Evolutionary conservation across 345 rosid species (phyloP), one percentile per base, ranked within the genome.

Genomic region (Heritiera littoralis): DNA sequence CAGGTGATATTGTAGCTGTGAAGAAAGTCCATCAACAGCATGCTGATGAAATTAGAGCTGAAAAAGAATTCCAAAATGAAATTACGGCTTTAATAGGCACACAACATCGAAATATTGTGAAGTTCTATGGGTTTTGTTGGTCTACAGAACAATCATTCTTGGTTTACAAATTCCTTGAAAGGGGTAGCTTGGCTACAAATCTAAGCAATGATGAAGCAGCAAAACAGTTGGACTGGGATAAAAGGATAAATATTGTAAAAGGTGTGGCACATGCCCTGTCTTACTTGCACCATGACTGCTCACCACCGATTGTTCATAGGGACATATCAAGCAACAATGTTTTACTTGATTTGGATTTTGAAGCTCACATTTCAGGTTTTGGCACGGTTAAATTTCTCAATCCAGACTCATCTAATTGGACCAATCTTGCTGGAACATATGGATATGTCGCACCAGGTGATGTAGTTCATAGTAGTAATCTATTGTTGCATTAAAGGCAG

Each of bases 361-460:
- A 78, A 51, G 0, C 60, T 49, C 5, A 46, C 48, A 2, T 82
- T 87, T 52, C 83, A 67, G 4, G 30, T 43, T 67, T 67, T 67
- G 72, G 72, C 72, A 18, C 1, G 15, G 72, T 52, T 18, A 67
- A 43, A 10, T 51, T 67, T n/a, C 17, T 67, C 52, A 43, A 43
- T 67, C 52, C 72, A 41, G 28, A 67, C 52, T 67, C 72, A 67
- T 18, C 72, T 43, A 67, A 67, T n/a, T 41, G 32, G 52, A 67
- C 52, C 52, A 43, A 10, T n/a, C 52, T 67, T 43, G 72, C 72
- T 9, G 72, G 72, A 67, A 67, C 72, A 9, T 67, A 45, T 11
- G 72, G 72, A 45, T 68, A 45, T 45, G 15, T 56, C 73, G 86
- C 86, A 9, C 88, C 85, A 49, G 83, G 88, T 83, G 41, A 18